Evolutionary conservation across 805 yeast species (phyloP), one percentile per base, ranked within the genome.

Genomic region (Candida montana): DNA sequence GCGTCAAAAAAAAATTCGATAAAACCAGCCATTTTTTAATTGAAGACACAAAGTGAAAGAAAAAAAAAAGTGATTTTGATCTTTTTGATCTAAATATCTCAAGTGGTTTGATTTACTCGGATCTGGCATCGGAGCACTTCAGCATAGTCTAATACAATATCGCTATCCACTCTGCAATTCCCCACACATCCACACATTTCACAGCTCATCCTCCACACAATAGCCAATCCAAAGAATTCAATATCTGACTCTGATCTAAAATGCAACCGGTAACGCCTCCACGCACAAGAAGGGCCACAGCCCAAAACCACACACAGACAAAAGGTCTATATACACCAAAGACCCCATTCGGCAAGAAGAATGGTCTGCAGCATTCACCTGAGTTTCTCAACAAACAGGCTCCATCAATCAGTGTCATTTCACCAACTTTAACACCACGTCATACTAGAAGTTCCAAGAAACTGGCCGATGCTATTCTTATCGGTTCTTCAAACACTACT

Each of bases 251-350:
- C 7, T 23, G n/a, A n/a, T n/a, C n/a, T n/a, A n/a, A n/a, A n/a
- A 52, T 52, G 57, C 50, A 49, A 7, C 58, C 55, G 28, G 42
- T 42, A 16, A 52, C 58, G 0, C 58, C 57, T 13, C 57, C 57
- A 12, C 53, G 52, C 7, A 33, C 44, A 5, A 26, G 48, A 40
- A 27, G 39, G 19, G 17, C 13, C 29, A 13, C 40, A 11, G 21
- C 26, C 13, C n/a, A n/a, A n/a, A 33, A 24, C 15, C 29, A 16
- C 4, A 11, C 45, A 9, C 51, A 47, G 34, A 17, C 48, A 12
- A 33, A 41, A 15, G 49, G 45, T 5, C 46, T 44, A 4, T 39
- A 20, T 28, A 51, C 59, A 4, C 57, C 57, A 10, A 45, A 46
- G 21, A 52, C 57, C 2, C 58, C 57, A 3, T 49, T 53, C 46